A percentile compares a stretch with the other conserved stretches of the same genome.
Evolutionary conservation across 306 rosid genomes (phyloP).

Genomic region (Mimosa pudica): DNA sequence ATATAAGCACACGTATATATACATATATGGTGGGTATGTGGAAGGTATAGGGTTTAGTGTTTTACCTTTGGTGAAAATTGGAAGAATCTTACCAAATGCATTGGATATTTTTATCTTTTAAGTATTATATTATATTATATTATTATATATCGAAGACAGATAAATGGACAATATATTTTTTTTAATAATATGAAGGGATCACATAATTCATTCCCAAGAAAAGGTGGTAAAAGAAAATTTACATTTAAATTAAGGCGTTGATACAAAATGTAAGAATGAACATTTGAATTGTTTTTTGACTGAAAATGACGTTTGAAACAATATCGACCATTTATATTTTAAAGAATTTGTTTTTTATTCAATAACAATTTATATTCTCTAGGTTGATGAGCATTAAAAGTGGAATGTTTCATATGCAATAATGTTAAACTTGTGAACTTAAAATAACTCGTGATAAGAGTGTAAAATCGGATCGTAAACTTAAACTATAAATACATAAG

Average conservation of each 20-base stretch:
- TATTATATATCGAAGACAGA: background rate
- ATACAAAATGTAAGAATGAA: too few relatives aligned
- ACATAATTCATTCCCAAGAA: background rate
- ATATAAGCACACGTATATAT: background rate
- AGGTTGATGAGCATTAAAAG: too few relatives aligned
- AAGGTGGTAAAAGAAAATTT: background rate
- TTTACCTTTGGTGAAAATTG: background rate
- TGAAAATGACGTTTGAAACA: background rate
- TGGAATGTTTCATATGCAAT: too few relatives aligned
- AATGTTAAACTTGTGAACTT: too few relatives aligned
- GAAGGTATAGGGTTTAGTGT: background rate
- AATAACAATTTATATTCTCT: background rate
- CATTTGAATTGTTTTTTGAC: too few relatives aligned
- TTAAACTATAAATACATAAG: too few relatives aligned
- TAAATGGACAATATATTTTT: background rate
- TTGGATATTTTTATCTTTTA: background rate
- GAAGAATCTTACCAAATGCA: background rate
- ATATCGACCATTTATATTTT: background rate
- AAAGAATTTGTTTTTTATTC: background rate
- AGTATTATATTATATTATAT: background rate
- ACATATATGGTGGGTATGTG: background rate
- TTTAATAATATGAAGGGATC: background rate
- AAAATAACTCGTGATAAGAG: too few relatives aligned
- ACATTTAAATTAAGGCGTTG: background rate
- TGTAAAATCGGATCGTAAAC: too few relatives aligned